Percentiles rank a stretch among this genome's conserved stretches.
phyloP scores from a whole-genome alignment of 768 basidiomycete species.

The Mycena olivaceomarginata region DNA sequence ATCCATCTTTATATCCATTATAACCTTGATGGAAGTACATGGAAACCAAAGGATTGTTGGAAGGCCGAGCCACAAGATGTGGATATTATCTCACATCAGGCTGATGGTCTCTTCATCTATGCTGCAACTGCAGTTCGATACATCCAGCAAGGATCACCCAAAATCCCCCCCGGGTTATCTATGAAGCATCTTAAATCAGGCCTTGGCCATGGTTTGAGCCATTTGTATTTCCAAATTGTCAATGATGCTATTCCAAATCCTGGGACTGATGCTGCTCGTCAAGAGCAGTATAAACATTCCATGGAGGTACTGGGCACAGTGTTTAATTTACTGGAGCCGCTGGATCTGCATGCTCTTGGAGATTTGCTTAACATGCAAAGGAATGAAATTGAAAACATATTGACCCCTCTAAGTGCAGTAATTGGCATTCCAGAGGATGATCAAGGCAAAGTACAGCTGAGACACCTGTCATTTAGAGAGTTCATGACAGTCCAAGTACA shows the following conservation, averaged over 20 bases:
- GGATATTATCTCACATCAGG: not conserved
- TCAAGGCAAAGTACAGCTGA: not conserved
- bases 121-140: constrained; percentile 24
- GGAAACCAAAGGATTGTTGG: constrained; percentile 14
- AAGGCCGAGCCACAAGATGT: constrained; percentile 11
- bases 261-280: not conserved
- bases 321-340: constrained; percentile 21
- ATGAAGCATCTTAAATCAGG: not conserved
- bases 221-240: constrained; percentile 21
- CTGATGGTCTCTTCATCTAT: constrained; percentile 28
- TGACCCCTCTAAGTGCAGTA: not conserved
- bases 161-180: not conserved
- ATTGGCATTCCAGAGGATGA: not conserved
- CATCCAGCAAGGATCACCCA: constrained; percentile 4
- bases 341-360: constrained; percentile 6
- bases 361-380: constrained; percentile 11
- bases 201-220: not conserved
- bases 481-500: constrained; percentile 10
- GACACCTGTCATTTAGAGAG: not conserved
- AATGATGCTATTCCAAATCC: not conserved
- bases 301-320: constrained; percentile 12
- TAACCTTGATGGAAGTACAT: constrained; percentile 6
- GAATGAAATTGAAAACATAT: not conserved
- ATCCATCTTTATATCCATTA: constrained; percentile 15
- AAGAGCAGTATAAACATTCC: constrained; percentile 6